Base-by-base conservation (phyloP, 495 filamentous ascomycete species). In the Tuber microsphaerosporum region DNA sequence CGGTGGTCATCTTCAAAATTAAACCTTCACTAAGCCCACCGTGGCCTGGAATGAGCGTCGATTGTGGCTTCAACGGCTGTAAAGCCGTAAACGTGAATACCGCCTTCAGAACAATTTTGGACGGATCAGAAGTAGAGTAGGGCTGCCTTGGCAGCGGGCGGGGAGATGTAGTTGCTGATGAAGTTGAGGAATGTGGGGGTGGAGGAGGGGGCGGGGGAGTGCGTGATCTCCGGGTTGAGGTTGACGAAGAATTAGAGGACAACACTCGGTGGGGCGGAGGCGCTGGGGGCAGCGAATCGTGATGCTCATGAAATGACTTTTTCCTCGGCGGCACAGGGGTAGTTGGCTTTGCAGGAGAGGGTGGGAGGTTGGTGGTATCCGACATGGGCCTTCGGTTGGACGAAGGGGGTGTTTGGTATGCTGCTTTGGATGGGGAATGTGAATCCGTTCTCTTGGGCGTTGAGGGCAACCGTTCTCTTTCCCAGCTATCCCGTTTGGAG, bases 91-190 rank as follows among this genome's bases (percentile, higher is more conserved):
- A 98, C 26, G 88, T 86, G 81, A 94, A 98, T 9, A 99, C 95
- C 20, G 92, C 94, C 81, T 90, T 91, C 82, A 99, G 92, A 69
- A 96, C 89, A 78, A 98, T 95, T 87, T 98, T 99, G 82, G 95
- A 89, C 5, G 94, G 93, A 83, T 98, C 94, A 79, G 91, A 91
- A 61, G 92, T 97, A 26, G 87, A 87, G 83, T 98, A 99, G 3
- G 86, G 84, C 26, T 74, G 86, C 81, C 74, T 84, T 81, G 73
- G 75, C 75, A 46, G 77, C 42, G 44, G 77, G 31, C 12, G 79
- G 70, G 76, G 85, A 77, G 69, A 76, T 69, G 77, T 84, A 61
- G 69, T 75, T 42, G 81, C 78, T 73, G 72, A 73, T 37, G 77
- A 83, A 68, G 76, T 81, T 44, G 76, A 81, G 76, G 82, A 82